A percentile compares a stretch with the other conserved stretches of the same genome.
These are phyloP conservation scores for Cladosporium sp. DNA, from an alignment of 2,329 filamentous ascomycete species.

Conservation along the genomic window DNA sequence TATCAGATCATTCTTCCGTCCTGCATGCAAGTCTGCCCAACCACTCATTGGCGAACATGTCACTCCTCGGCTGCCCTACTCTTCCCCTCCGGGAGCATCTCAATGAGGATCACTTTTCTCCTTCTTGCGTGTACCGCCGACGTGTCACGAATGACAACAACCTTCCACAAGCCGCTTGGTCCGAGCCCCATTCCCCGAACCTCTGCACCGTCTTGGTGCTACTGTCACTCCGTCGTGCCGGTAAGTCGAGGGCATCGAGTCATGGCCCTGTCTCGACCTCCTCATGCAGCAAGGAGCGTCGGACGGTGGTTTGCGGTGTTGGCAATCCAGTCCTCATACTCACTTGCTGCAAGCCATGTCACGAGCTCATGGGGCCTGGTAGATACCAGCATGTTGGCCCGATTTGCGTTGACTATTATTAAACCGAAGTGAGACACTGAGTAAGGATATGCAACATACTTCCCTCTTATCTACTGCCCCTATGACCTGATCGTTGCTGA, in stretches of 20 bases:
- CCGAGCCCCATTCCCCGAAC: not conserved
- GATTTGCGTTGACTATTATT: not conserved
- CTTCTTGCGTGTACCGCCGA: conserved; percentile 5
- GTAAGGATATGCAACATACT: no score
- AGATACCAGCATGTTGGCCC: not conserved
- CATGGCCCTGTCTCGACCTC: not conserved
- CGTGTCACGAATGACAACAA: not conserved
- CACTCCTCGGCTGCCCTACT: not conserved
- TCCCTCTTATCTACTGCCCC: no score
- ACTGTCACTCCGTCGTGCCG: conserved; percentile 7
- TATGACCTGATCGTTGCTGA: no score
- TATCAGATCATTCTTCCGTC: no score
- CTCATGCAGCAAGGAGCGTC: not conserved
- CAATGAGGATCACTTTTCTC: no score
- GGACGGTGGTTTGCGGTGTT: not conserved
- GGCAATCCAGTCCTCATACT: not conserved
- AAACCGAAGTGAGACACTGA: no score
- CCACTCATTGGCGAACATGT: not conserved
- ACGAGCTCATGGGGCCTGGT: not conserved
- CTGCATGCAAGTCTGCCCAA: conserved; percentile 9
- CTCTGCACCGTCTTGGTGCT: conserved; percentile 5
- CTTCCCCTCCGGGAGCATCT: not conserved
- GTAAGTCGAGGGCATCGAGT: conserved; percentile 6
- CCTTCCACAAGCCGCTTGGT: not conserved
- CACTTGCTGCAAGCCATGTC: not conserved